A percentile compares a stretch with the other conserved stretches of the same genome.
Conservation (phyloP, 1,284 basidiomycete species). For the Fomitopsis pinicola region DNA sequence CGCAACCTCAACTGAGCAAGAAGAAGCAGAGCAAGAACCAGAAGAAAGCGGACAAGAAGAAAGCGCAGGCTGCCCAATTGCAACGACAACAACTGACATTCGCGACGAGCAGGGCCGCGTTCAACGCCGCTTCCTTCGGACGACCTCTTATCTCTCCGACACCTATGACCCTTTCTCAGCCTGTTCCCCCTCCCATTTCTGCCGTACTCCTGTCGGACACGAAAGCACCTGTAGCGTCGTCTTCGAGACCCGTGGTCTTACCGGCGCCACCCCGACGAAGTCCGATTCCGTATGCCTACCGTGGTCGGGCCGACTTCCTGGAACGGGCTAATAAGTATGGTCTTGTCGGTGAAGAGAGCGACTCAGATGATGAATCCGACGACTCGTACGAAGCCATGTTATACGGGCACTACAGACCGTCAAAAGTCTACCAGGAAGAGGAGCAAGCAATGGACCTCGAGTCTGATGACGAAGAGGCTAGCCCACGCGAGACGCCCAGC, state of each 20-base stretch:
- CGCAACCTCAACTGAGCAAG: neutral
- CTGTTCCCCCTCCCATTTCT: neutral
- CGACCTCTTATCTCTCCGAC: neutral
- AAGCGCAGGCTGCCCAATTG: conserved; percentile 5
- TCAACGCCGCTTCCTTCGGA: neutral
- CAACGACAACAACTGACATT: neutral
- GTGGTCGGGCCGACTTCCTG: neutral
- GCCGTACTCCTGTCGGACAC: neutral
- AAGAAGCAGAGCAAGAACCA: conserved; percentile 12
- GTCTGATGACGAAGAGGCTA: conserved; percentile 10
- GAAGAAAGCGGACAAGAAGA: conserved; percentile 16
- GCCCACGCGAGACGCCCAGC: neutral
- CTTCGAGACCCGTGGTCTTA: neutral
- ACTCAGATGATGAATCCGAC: neutral
- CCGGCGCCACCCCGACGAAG: neutral
- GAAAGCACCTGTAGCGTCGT: neutral
- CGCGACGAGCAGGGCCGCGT: neutral
- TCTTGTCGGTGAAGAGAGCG: neutral
- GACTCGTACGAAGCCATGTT: neutral
- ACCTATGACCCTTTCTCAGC: neutral
- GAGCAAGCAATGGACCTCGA: conserved; percentile 20
- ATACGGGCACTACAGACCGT: neutral
- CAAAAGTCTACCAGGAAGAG: neutral
- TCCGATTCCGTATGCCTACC: neutral
- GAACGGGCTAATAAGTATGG: neutral